Evolutionary conservation across 2,329 filamentous ascomycete species (phyloP), one percentile per base, ranked within the genome.

Genomic region (Xylariaceae sp.): DNA sequence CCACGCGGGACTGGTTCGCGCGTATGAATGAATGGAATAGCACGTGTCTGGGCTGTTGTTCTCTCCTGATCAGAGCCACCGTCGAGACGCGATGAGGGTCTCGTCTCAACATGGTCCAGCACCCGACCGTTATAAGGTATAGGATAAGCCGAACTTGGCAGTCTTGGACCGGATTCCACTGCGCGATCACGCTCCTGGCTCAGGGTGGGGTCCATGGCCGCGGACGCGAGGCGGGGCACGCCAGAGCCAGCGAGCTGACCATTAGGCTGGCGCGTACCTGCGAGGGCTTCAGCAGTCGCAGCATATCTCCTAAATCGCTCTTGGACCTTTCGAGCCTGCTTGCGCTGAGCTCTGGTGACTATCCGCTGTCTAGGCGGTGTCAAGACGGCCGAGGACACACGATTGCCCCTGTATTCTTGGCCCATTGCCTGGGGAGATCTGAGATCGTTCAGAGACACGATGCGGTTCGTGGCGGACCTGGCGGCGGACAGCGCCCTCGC

Each of bases 271-370:
- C 42, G 35, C 18, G 46, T 40, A 32, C 38, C 43, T 19, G 50
- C 47, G 16, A 56, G 45, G 26, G 50, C 50, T 39, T 57, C 48
- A 35, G 54, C 54, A 21, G 52, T 51, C 31, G 52, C 51, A 39
- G 52, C 52, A 37, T 57, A 57, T 49, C 54, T 49, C 39, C 51
- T 57, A 41, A 56, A 57, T 19, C 54, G 51, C 41, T 50, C 39
- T 29, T 47, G 50, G 11, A 50, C 47, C 38, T 50, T 52, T 29
- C 49, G 50, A 30, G 51, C 51, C 11, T 32, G 49, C 36, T 38
- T 49, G 24, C 38, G 49, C 32, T 56, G 53, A 17, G 44, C 47
- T 26, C 39, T 51, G 17, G 49, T 41, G 30, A 46, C 35, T 6
- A 35, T 43, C 15, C 41, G 52, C 21, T 47, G 45, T 31, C 44